A percentile compares a stretch with the other conserved stretches of the same genome.
phyloP scores from a whole-genome alignment of 352 stramenopile genomes.

The Globisporangium sylvaticum region DNA sequence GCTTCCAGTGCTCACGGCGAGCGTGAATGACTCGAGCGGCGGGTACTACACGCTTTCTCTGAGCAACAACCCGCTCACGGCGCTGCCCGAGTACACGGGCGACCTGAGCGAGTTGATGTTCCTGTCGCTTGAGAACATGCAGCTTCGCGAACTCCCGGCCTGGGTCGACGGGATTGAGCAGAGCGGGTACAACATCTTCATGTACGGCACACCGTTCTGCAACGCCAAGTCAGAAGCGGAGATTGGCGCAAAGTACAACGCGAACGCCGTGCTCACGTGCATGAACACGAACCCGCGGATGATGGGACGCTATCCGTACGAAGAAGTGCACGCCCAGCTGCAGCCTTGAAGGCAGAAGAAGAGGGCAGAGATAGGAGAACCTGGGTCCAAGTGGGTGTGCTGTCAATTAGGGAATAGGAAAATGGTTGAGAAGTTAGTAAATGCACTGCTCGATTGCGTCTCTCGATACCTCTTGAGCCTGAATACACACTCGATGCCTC shows the following conservation, averaged over 20 bases:
- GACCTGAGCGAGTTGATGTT: not conserved
- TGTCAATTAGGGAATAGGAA: not conserved
- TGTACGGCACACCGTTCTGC: slow-evolving; percentile 16
- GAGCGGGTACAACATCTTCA: not conserved
- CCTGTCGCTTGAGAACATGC: slow-evolving; percentile 17
- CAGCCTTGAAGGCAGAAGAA: not conserved
- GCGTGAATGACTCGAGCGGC: not conserved
- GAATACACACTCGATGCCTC: not conserved
- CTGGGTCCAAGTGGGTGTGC: not conserved
- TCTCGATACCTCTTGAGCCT: not conserved
- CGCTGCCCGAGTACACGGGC: not conserved
- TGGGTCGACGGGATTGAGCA: slow-evolving; percentile 3
- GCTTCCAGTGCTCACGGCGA: not conserved
- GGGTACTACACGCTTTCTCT: slow-evolving; percentile 11
- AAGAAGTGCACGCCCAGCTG: slow-evolving; percentile 4
- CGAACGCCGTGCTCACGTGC: slow-evolving; percentile 8
- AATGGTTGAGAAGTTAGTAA: not conserved
- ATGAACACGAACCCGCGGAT: slow-evolving; percentile 2
- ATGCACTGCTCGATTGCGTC: not conserved
- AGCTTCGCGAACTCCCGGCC: not conserved
- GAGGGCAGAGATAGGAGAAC: not conserved
- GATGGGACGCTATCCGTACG: slow-evolving; percentile 9
- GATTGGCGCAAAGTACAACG: not conserved
- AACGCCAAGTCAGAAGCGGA: not conserved
- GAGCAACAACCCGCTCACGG: slow-evolving; percentile 17